Percentiles rank a stretch among this genome's conserved stretches.
Conservation (phyloP, 345 rosid genomes). For the Hypericum perforatum region DNA sequence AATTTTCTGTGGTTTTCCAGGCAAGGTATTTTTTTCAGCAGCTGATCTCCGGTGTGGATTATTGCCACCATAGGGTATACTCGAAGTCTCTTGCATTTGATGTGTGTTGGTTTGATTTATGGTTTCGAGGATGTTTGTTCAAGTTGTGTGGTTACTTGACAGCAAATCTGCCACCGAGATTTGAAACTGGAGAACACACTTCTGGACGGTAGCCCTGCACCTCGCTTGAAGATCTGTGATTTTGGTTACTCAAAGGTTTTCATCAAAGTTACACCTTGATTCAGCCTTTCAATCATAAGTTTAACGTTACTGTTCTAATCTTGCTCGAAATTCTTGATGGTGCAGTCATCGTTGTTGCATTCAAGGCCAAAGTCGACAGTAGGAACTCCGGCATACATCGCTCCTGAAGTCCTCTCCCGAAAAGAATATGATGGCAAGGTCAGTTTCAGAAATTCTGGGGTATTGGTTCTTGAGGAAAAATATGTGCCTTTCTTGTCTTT, state of each 20-base stretch:
- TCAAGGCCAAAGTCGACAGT: slow-evolving; percentile 10
- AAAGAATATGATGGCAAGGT: slow-evolving; percentile 8
- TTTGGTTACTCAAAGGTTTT: slow-evolving; percentile 8
- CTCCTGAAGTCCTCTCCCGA: slow-evolving; percentile 7
- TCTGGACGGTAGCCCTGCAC: slow-evolving; percentile 8
- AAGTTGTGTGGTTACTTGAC: background rate
- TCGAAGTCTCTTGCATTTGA: too few relatives aligned
- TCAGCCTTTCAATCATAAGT: background rate
- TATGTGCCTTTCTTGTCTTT: background rate
- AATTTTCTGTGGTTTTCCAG: slow-evolving; percentile 1
- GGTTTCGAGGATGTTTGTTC: too few relatives aligned
- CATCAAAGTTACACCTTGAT: background rate
- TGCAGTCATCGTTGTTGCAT: slow-evolving; percentile 8
- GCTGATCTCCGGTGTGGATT: slow-evolving; percentile 10
- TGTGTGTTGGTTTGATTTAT: background rate
- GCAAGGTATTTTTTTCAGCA: slow-evolving; percentile 10
- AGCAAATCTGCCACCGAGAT: slow-evolving; percentile 11
- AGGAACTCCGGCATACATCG: slow-evolving; percentile 10
- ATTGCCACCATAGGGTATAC: slow-evolving; percentile 5
- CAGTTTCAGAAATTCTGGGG: background rate
- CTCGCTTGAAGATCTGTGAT: slow-evolving; percentile 9
- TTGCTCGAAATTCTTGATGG: too few relatives aligned
- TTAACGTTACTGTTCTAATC: background rate
- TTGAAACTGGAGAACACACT: slow-evolving; percentile 10
- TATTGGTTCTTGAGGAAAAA: background rate